Evolutionary conservation across 1,284 basidiomycete genomes (phyloP), one percentile per base, ranked within the genome.

Genomic region (Ustilago tritici): DNA sequence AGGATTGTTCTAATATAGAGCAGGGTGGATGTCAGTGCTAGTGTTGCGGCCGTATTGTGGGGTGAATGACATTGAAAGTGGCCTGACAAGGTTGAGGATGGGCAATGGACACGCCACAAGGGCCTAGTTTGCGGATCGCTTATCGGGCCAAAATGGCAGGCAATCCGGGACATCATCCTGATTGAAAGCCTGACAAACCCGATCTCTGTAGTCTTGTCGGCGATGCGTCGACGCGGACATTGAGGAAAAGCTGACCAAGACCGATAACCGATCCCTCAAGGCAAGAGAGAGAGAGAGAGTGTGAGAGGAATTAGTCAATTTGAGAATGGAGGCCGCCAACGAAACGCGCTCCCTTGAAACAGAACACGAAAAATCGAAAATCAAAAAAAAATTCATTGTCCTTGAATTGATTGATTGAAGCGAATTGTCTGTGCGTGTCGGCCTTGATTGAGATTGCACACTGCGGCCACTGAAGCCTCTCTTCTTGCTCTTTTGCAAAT

Each of bases 201-300:
- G 23, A 28, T 28, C 23, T 28, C 23, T 28, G 23, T 3, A 28
- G 23, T 28, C n/a, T 46, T 46, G 19, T 46, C 43, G 43, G 43
- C 43, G 43, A 46, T 46, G 19, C 43, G 43, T 19, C 43, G 17
- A n/a, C 9, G 31, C 17, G 32, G 28, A 32, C 19, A n/a, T n/a
- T n/a, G 19, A 23, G 46, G 34, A n/a, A 34, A n/a, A n/a, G 35
- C 52, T 54, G 35, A 54, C 52, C 32, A 54, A 54, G 32, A 38
- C 52, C 17, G n/a, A 54, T 54, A 49, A 50, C 49, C 31, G 49
- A 50, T 32, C 28, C 28, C 17, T 10, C 23, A 50, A 19, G 31
- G 31, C 49, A 50, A 31, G 28, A 12, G 15, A 50, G 49, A 50
- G 4, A 23, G 43, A 17, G 9, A 14, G 5, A 31, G n/a, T n/a